phyloP scores from a whole-genome alignment of 768 basidiomycete species.

The Dentipellis sp. region DNA sequence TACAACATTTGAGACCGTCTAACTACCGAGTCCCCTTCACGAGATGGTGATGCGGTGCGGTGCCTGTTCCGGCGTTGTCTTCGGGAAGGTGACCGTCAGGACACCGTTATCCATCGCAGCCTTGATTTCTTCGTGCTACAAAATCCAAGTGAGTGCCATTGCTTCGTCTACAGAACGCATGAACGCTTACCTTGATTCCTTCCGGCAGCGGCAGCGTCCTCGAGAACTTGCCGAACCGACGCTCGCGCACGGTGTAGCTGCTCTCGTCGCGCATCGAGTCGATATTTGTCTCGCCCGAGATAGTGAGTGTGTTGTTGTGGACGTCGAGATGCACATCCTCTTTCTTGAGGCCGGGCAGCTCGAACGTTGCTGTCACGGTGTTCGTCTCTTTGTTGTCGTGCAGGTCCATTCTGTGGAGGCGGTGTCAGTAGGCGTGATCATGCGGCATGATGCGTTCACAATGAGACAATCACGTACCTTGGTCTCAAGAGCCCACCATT shows the following conservation, averaged over 20 bases:
- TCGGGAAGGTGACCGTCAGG: conserved; percentile 21
- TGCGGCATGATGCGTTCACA: too few relatives aligned
- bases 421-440: neutral
- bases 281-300: conserved; percentile 39
- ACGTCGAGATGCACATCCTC: conserved; percentile 45
- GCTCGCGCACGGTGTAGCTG: neutral
- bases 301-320: conserved; percentile 36
- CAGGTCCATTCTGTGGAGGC: conserved; percentile 39
- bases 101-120: conserved; percentile 22
- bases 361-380: conserved; percentile 19
- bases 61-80: conserved; percentile 5
- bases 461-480: neutral
- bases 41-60: conserved; percentile 4
- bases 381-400: conserved; percentile 40
- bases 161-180: neutral
- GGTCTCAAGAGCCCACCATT: conserved; percentile 3
- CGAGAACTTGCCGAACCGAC: conserved; percentile 20
- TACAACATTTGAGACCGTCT: too few relatives aligned
- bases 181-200: neutral
- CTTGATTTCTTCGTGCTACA: conserved; percentile 20
- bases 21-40: neutral
- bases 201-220: conserved; percentile 16
- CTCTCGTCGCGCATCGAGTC: conserved; percentile 24
- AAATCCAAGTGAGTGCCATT: too few relatives aligned
- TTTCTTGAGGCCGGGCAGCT: conserved; percentile 9